These are phyloP conservation scores for Tolypocladium amazonense DNA, from an alignment of 2,329 filamentous ascomycete species.

Conservation along the genomic window DNA sequence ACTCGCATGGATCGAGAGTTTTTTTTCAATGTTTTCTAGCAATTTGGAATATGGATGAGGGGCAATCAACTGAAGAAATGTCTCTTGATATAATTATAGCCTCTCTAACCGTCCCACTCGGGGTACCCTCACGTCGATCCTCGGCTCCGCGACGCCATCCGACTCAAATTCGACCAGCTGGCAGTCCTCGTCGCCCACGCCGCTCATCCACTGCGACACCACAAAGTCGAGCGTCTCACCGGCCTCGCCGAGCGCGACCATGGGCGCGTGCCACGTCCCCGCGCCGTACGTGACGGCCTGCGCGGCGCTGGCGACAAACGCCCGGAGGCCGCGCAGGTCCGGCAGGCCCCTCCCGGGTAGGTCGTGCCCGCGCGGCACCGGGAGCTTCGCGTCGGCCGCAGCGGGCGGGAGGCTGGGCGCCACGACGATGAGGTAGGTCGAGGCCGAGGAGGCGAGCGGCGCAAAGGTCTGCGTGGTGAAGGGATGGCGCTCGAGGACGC, in stretches of 20 bases:
- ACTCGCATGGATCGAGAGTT: too few species aligned
- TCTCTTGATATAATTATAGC: background rate
- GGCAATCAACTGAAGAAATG: background rate
- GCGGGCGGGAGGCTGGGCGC: conserved; percentile 58
- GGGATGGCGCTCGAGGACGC: conserved; percentile 79
- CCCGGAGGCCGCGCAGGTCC: conserved; percentile 57
- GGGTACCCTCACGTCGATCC: conserved; percentile 24
- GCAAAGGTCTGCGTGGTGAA: conserved; percentile 92
- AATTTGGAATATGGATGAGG: background rate
- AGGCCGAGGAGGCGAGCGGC: conserved; percentile 48
- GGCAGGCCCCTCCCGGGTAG: conserved; percentile 56
- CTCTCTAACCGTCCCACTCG: background rate
- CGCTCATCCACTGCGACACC: conserved; percentile 82
- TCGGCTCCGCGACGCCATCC: conserved; percentile 26
- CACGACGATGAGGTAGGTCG: conserved; percentile 74
- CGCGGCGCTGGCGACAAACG: conserved; percentile 66
- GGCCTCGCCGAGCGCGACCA: conserved; percentile 66
- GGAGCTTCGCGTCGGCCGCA: conserved; percentile 12
- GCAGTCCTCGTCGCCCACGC: conserved; percentile 73
- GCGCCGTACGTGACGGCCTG: conserved; percentile 88
- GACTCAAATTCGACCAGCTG: conserved; percentile 54
- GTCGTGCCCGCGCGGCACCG: conserved; percentile 17
- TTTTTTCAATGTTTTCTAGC: background rate
- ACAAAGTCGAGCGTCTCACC: conserved; percentile 66
- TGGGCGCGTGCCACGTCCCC: conserved; percentile 93